phyloP scores from a whole-genome alignment of 1,139 yeast species.

The Sugiyamaella pinicola region DNA sequence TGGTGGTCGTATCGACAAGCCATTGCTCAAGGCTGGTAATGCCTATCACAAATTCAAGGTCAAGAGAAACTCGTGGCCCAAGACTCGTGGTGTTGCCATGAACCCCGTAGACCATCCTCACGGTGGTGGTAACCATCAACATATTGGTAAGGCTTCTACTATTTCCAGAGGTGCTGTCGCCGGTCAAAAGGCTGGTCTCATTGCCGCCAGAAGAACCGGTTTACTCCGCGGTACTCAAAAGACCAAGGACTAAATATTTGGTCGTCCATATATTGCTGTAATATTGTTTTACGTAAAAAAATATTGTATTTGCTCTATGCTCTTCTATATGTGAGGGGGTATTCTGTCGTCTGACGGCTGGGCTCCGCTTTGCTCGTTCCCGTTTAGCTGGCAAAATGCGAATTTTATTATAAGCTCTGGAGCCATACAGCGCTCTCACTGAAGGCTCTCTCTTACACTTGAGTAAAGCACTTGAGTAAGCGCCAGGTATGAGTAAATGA shows the following conservation, averaged over 20 bases:
- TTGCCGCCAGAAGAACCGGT: conserved; percentile 99
- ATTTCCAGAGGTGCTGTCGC: conserved; percentile 99
- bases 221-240: conserved; percentile 99
- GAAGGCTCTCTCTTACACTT: too few species aligned
- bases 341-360: too few species aligned
- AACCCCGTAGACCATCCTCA: conserved; percentile 99
- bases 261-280: conserved; percentile 7
- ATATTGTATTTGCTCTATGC: conserved; percentile 12
- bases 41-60: conserved; percentile 99
- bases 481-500: too few species aligned
- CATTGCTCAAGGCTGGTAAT: conserved; percentile 99
- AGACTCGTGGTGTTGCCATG: conserved; percentile 99
- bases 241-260: conserved; percentile 67
- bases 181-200: conserved; percentile 99
- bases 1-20: conserved; percentile 99
- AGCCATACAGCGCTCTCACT: too few species aligned
- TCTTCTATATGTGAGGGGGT: too few species aligned
- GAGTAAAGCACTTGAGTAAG: too few species aligned
- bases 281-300: conserved; percentile 15
- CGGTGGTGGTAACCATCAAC: conserved; percentile 99
- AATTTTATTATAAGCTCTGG: too few species aligned
- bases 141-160: conserved; percentile 99
- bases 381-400: too few species aligned
- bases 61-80: conserved; percentile 99
- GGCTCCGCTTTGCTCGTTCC: too few species aligned